These are phyloP conservation scores for Colletotrichum sp. DNA, from an alignment of 2,329 filamentous ascomycete genomes.

Conservation along the genomic window DNA sequence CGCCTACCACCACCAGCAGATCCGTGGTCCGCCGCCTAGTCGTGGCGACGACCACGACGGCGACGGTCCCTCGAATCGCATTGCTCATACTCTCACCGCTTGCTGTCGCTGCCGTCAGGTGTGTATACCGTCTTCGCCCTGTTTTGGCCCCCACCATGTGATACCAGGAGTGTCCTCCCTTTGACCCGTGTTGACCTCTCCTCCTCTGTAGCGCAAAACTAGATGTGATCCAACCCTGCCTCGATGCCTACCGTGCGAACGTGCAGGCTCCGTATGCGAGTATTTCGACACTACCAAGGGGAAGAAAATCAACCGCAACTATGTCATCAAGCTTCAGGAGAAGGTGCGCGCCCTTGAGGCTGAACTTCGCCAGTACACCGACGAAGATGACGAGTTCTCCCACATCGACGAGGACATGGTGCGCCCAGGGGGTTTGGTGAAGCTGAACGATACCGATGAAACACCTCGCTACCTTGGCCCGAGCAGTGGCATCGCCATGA, in stretches of 20 bases:
- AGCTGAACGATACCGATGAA: slow-evolving; percentile 84
- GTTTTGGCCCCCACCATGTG: neutral
- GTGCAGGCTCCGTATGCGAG: slow-evolving; percentile 89
- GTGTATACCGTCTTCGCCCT: slow-evolving; percentile 31
- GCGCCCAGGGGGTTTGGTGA: slow-evolving; percentile 83
- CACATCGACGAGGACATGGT: slow-evolving; percentile 83
- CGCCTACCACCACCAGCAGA: slow-evolving; percentile 31
- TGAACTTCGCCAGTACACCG: slow-evolving; percentile 79
- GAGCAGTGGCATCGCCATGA: slow-evolving; percentile 95
- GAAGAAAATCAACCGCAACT: slow-evolving; percentile 84
- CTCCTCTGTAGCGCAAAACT: slow-evolving; percentile 77
- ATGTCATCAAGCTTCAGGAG: slow-evolving; percentile 91
- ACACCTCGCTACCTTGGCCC: slow-evolving; percentile 87
- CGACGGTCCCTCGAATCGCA: slow-evolving; percentile 61
- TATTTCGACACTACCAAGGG: slow-evolving; percentile 92
- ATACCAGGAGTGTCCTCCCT: neutral
- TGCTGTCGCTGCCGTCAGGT: slow-evolving; percentile 83
- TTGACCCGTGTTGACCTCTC: slow-evolving; percentile 18
- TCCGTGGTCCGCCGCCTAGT: slow-evolving; percentile 30
- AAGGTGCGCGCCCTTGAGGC: slow-evolving; percentile 82
- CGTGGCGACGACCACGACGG: slow-evolving; percentile 50
- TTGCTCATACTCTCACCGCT: slow-evolving; percentile 80
- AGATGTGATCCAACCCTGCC: slow-evolving; percentile 93
- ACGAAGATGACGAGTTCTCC: slow-evolving; percentile 73
- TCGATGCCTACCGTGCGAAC: slow-evolving; percentile 89